Evolutionary conservation across 129 eudicot species (phyloP).

Genomic region (Artemisia argyi): DNA sequence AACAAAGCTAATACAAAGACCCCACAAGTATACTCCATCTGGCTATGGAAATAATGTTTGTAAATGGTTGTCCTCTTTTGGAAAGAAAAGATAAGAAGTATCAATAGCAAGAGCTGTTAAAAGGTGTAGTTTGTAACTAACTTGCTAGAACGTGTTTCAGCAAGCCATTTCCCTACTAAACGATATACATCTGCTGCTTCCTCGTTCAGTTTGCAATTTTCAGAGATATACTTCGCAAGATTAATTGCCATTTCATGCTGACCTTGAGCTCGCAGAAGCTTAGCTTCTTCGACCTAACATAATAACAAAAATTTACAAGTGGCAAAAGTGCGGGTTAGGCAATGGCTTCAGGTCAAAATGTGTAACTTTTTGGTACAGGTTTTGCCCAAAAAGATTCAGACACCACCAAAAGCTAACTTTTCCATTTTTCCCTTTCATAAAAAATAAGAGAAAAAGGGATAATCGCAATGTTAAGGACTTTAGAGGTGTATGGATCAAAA

Average conservation of each 20-base stretch:
- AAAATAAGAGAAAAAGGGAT: too few species aligned
- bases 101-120: neutral
- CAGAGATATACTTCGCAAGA: conserved; percentile 83
- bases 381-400: neutral
- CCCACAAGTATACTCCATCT: too few species aligned
- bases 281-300: conserved; percentile 91
- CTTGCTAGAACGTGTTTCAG: conserved; percentile 99
- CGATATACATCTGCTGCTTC: conserved; percentile 86
- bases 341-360: neutral
- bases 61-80: neutral
- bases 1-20: too few species aligned
- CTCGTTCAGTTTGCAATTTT: conserved; percentile 47
- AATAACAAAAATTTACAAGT: neutral
- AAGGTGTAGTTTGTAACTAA: conserved; percentile 39
- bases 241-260: conserved; percentile 95
- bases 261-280: conserved; percentile 94
- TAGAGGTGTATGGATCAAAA: neutral
- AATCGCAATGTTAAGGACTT: too few species aligned
- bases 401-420: too few species aligned
- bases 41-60: neutral
- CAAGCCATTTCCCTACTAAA: conserved; percentile 97
- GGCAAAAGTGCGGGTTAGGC: conserved; percentile 6
- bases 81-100: neutral
- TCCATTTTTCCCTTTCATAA: too few species aligned
- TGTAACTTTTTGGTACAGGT: neutral